phyloP scores from a whole-genome alignment of 2,329 filamentous ascomycete species.

The Alternaria triticina region DNA sequence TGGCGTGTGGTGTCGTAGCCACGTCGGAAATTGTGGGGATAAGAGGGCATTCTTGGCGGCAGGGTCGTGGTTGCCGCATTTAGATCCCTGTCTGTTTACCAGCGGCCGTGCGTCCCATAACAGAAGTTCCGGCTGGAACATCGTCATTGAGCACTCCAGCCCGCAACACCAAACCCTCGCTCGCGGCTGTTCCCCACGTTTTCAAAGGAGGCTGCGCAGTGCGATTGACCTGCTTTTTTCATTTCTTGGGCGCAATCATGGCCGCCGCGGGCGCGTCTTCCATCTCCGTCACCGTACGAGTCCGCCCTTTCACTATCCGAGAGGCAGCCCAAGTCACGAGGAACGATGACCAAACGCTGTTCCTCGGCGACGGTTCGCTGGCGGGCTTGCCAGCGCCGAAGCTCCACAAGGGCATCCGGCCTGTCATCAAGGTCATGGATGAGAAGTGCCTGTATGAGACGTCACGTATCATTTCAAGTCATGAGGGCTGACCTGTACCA shows the following conservation, averaged over 20 bases:
- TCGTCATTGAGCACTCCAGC: slow-evolving; percentile 32
- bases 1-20: slow-evolving; percentile 4
- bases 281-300: slow-evolving; percentile 63
- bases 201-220: slow-evolving; percentile 18
- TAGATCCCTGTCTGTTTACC: slow-evolving; percentile 38
- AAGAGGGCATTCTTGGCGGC: slow-evolving; percentile 11
- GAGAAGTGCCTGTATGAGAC: slow-evolving; percentile 85
- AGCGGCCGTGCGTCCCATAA: slow-evolving; percentile 27
- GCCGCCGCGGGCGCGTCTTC: slow-evolving; percentile 55
- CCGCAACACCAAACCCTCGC: slow-evolving; percentile 20
- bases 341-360: slow-evolving; percentile 83
- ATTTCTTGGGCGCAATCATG: slow-evolving; percentile 34
- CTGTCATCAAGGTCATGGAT: slow-evolving; percentile 95
- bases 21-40: slow-evolving; percentile 10
- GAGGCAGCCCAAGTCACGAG: slow-evolving; percentile 89
- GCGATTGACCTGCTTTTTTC: slow-evolving; percentile 9
- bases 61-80: slow-evolving; percentile 30
- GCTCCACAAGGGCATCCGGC: slow-evolving; percentile 82
- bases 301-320: slow-evolving; percentile 76
- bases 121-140: slow-evolving; percentile 23
- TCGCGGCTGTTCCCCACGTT: slow-evolving; percentile 13
- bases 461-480: neutral
- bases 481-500: slow-evolving; percentile 51
- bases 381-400: slow-evolving; percentile 87
- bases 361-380: slow-evolving; percentile 95